Evolutionary conservation across 2,329 filamentous ascomycete species (phyloP).

Genomic region (Epichloe typhina): DNA sequence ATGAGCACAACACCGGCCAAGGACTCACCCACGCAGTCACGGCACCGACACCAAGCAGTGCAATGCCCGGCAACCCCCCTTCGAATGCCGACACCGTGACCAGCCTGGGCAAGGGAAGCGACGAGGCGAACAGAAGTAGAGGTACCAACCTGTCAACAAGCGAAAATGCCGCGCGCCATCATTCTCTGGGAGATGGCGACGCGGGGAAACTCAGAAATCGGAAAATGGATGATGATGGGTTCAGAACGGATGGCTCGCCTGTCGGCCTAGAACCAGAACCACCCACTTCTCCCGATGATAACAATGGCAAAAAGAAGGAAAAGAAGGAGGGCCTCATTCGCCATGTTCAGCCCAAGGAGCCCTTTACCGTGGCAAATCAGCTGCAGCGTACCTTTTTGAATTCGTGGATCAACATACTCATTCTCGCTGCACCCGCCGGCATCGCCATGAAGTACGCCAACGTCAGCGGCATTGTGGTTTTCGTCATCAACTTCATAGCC

Average conservation of each 20-base stretch:
- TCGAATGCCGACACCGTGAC: conserved; percentile 15
- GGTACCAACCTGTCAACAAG: conserved; percentile 8
- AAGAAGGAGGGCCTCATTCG: conserved; percentile 29
- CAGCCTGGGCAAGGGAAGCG: conserved; percentile 8
- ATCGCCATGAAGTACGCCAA: conserved; percentile 57
- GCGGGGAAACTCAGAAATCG: conserved; percentile 18
- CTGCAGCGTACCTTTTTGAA: conserved; percentile 62
- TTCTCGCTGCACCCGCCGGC: conserved; percentile 67
- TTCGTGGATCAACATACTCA: conserved; percentile 76
- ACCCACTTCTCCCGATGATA: conserved; percentile 13
- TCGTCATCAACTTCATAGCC: conserved; percentile 85
- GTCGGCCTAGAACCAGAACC: not conserved
- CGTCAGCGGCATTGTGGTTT: conserved; percentile 51
- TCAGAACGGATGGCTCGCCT: conserved; percentile 4
- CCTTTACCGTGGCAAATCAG: conserved; percentile 51
- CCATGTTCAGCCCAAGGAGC: conserved; percentile 34
- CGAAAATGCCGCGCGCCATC: conserved; percentile 11
- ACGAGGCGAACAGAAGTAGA: conserved; percentile 11
- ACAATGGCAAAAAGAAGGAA: conserved; percentile 16
- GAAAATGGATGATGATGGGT: conserved; percentile 14
- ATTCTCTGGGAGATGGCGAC: conserved; percentile 11
- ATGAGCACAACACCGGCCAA: conserved; percentile 13
- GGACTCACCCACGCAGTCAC: conserved; percentile 23
- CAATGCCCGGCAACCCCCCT: conserved; percentile 10
- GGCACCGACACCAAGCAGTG: conserved; percentile 16